These are phyloP conservation scores for Neurospora tetrasperma DNA, from an alignment of 495 filamentous ascomycete species.

Conservation along the genomic window DNA sequence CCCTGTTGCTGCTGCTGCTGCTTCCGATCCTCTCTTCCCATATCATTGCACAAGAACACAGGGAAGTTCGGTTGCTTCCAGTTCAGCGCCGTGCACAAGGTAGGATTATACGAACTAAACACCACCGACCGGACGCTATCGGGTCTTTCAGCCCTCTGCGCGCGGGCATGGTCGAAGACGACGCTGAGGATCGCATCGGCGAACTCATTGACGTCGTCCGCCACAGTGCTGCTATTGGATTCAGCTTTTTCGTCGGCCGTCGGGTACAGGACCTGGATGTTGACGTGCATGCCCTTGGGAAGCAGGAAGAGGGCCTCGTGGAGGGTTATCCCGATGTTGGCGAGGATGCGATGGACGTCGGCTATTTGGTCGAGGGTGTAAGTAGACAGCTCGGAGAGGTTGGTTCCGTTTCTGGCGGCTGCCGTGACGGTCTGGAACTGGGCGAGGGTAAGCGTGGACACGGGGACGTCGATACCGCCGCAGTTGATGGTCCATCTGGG, in stretches of 20 bases:
- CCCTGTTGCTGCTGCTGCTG: background rate
- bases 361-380: slow-evolving; percentile 47
- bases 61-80: slow-evolving; percentile 99
- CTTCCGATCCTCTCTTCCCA: slow-evolving; percentile 46
- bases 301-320: slow-evolving; percentile 62
- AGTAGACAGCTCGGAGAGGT: slow-evolving; percentile 36
- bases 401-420: slow-evolving; percentile 32
- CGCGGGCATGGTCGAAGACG: slow-evolving; percentile 85
- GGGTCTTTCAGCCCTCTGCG: slow-evolving; percentile 53
- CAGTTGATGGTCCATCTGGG: slow-evolving; percentile 71
- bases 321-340: slow-evolving; percentile 64
- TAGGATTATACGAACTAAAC: slow-evolving; percentile 82
- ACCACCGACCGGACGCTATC: slow-evolving; percentile 74
- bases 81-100: slow-evolving; percentile 84
- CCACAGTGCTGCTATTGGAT: background rate
- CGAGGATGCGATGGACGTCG: slow-evolving; percentile 56
- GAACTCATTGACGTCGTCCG: slow-evolving; percentile 65
- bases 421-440: slow-evolving; percentile 64
- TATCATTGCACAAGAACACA: slow-evolving; percentile 87
- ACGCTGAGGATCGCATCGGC: slow-evolving; percentile 72
- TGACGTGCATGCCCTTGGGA: slow-evolving; percentile 68
- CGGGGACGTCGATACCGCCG: slow-evolving; percentile 68
- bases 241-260: slow-evolving; percentile 53
- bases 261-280: slow-evolving; percentile 80
- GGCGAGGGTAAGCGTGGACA: slow-evolving; percentile 60